Evolutionary conservation across 352 stramenopile genomes (phyloP).

Genomic region (Phytophthora melonis): DNA sequence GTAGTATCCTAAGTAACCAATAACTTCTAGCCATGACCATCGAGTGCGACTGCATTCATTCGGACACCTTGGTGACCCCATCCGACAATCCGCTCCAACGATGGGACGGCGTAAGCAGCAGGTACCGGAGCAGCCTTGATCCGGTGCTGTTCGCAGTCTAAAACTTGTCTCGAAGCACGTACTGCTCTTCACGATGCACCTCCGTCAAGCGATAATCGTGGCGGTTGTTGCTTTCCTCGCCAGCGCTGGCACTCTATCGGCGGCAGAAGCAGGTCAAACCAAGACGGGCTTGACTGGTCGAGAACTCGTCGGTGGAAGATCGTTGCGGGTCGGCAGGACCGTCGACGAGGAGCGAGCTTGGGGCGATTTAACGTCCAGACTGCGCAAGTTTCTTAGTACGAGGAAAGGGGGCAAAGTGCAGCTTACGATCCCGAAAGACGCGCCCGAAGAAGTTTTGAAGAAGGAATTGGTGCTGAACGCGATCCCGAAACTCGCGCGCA

Average conservation of each 20-base stretch:
- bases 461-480: neutral
- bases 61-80: too few relatives aligned
- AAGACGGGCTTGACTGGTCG: neutral
- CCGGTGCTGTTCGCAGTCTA: neutral
- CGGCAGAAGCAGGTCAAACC: neutral
- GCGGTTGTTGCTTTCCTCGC: neutral
- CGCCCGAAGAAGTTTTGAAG: neutral
- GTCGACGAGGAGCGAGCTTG: neutral
- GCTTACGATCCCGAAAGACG: neutral
- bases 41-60: too few relatives aligned
- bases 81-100: too few relatives aligned
- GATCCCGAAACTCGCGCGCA: neutral
- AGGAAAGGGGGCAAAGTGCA: neutral
- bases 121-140: neutral
- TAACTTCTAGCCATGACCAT: too few relatives aligned
- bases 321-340: neutral
- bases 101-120: too few relatives aligned
- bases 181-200: neutral
- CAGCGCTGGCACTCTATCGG: neutral
- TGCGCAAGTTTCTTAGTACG: neutral
- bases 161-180: neutral
- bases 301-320: neutral
- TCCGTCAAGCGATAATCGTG: neutral
- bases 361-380: neutral
- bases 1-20: too few relatives aligned